Evolutionary conservation across 441 rosid species (phyloP), one percentile per base, ranked within the genome.

Genomic region (Pelargonium exstipulatum): DNA sequence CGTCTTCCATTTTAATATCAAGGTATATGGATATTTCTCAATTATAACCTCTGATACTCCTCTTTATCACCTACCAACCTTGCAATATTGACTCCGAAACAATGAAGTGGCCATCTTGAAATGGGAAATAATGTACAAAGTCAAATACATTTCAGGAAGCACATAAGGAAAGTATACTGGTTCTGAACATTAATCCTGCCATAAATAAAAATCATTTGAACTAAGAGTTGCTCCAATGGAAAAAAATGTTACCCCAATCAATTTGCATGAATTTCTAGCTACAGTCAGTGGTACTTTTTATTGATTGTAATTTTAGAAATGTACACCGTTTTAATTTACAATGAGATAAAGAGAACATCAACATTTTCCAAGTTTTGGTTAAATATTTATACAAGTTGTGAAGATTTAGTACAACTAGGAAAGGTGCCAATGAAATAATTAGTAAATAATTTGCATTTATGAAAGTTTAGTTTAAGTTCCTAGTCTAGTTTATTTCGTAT

Each of bases 1-100:
- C 61, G 2, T 55, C 61, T 55, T 90, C 97, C 97, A 91, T 88
- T 45, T 66, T 73, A 64, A 65, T 55, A 64, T 9, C 37, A 20
- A 60, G 69, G 66, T 62, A 71, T 60, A 20, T 49, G 45, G 64
- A 58, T 4, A 53, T 35, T 60, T 26, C 46, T 42, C 62, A 18
- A 76, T 40, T 35, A 69, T 62, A 46, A 68, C 10, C 45, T 37
- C 62, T 71, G 49, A 40, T 58, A 62, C 64, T 55, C 57, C 70
- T 66, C 22, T 42, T 68, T 37, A 58, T 20, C 3, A 55, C 46
- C 12, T 29, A 4, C 66, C 55, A 68, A 45, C 3, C 26, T 55
- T 55, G 26, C 61, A 61, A 69, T 26, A 57, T 22, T 43, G 68
- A 12, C 53, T 66, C 71, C 17, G 61, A 64, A 43, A 71, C 3